phyloP scores from a whole-genome alignment of 257 asterid species.

The Solanum lycopersicoides region DNA sequence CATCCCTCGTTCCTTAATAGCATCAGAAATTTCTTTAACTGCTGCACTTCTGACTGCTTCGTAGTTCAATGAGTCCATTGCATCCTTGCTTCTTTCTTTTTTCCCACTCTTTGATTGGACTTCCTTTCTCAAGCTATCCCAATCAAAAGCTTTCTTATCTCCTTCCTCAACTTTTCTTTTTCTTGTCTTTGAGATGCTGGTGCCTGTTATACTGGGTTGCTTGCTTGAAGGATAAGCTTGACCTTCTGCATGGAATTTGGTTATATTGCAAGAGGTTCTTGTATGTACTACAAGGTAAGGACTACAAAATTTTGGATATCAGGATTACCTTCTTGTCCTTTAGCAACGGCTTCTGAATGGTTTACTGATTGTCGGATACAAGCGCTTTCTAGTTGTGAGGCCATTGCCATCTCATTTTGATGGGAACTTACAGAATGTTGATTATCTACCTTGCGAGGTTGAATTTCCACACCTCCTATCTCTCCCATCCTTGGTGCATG shows the following conservation, averaged over 20 bases:
- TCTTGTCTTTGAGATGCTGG: conserved; percentile 28
- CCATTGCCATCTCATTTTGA: conserved; percentile 19
- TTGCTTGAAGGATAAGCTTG: conserved; percentile 6
- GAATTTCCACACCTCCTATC: conserved; percentile 11
- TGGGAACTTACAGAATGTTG: conserved; percentile 16
- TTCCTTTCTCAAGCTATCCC: conserved; percentile 81
- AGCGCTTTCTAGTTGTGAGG: conserved; percentile 17
- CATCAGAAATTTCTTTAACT: conserved; percentile 20
- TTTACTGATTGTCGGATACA: conserved; percentile 13
- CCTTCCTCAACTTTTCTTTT: conserved; percentile 48
- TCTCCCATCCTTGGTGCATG: conserved; percentile 20
- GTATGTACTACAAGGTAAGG: background rate
- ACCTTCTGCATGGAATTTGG: conserved; percentile 11
- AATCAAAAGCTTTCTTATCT: conserved; percentile 36
- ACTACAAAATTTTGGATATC: background rate
- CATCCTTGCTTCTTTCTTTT: conserved; percentile 39
- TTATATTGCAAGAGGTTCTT: background rate
- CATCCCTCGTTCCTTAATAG: conserved; percentile 46
- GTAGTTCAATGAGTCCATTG: conserved; percentile 76
- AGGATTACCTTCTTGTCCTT: conserved; percentile 30
- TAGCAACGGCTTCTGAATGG: conserved; percentile 28
- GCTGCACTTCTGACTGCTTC: conserved; percentile 35
- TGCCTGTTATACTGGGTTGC: conserved; percentile 10
- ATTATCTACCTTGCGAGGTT: conserved; percentile 9
- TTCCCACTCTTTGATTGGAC: conserved; percentile 32